A percentile compares a stretch with the other conserved stretches of the same genome.
Evolutionary conservation across 768 basidiomycete genomes (phyloP).

Genomic region (Rhodotorula diobovata): DNA sequence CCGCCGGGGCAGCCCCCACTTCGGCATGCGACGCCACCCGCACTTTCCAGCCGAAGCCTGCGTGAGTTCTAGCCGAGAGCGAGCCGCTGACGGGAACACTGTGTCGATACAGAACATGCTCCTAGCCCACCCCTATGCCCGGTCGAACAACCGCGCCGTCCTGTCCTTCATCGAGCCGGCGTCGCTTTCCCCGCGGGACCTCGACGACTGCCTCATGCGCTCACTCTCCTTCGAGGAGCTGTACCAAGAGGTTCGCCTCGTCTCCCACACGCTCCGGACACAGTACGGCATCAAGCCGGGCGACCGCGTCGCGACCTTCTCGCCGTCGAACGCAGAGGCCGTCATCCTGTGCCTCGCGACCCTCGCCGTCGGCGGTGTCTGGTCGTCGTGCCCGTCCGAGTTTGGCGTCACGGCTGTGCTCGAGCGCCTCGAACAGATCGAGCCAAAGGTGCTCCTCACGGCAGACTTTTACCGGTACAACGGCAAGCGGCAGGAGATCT

Average conservation of each 20-base stretch:
- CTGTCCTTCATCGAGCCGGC: slow-evolving; percentile 39
- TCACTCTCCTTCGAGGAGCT: slow-evolving; percentile 39
- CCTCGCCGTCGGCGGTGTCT: slow-evolving; percentile 58
- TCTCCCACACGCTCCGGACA: slow-evolving; percentile 35
- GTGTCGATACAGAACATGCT: slow-evolving; percentile 43
- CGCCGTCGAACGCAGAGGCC: slow-evolving; percentile 61
- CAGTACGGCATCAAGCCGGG: slow-evolving; percentile 33
- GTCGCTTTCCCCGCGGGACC: slow-evolving; percentile 3
- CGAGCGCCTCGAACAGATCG: slow-evolving; percentile 69
- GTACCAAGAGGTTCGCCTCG: slow-evolving; percentile 37
- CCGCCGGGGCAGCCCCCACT: neutral
- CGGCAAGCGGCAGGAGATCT: slow-evolving; percentile 35
- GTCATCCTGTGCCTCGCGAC: slow-evolving; percentile 31
- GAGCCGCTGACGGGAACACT: no score
- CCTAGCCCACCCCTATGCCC: slow-evolving; percentile 37
- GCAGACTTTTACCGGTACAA: slow-evolving; percentile 39
- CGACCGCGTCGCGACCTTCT: slow-evolving; percentile 41
- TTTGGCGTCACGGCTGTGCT: slow-evolving; percentile 73
- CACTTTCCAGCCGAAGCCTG: no score
- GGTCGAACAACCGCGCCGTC: slow-evolving; percentile 38
- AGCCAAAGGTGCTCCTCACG: slow-evolving; percentile 41
- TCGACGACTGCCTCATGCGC: slow-evolving; percentile 29
- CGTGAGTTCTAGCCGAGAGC: no score
- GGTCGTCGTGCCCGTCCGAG: slow-evolving; percentile 76
- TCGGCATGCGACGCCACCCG: no score